phyloP scores from a whole-genome alignment of 495 filamentous ascomycete genomes.

The Jackrogersella minutella region DNA sequence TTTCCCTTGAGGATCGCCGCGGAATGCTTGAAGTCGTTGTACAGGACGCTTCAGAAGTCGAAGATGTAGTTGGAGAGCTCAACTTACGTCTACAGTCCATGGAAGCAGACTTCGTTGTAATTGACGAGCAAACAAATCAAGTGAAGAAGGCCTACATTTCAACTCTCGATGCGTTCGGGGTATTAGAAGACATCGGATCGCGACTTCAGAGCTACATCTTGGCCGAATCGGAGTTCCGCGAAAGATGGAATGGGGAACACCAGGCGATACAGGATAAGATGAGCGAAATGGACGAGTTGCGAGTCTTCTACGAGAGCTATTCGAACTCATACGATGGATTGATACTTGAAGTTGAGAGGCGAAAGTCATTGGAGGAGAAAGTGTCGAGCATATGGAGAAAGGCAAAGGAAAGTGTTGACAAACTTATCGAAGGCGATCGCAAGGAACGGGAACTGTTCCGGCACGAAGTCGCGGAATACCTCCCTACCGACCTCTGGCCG shows the following conservation, averaged over 20 bases:
- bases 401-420: conserved; percentile 76
- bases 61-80: conserved; percentile 88
- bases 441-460: conserved; percentile 80
- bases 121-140: conserved; percentile 63
- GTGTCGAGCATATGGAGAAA: conserved; percentile 78
- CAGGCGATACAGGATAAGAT: conserved; percentile 71
- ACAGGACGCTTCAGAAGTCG: conserved; percentile 85
- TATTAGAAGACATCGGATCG: conserved; percentile 72
- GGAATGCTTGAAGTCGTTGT: conserved; percentile 86
- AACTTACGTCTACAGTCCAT: conserved; percentile 77
- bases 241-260: conserved; percentile 78
- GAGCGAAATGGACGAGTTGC: conserved; percentile 74
- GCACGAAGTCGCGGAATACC: conserved; percentile 80
- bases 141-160: conserved; percentile 58
- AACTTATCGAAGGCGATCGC: conserved; percentile 76
- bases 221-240: conserved; percentile 73
- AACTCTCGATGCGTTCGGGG: conserved; percentile 66
- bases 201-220: conserved; percentile 73
- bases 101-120: conserved; percentile 69
- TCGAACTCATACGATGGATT: conserved; percentile 82
- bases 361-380: conserved; percentile 72
- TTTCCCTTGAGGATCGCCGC: conserved; percentile 75
- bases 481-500: conserved; percentile 91
- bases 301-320: conserved; percentile 83
- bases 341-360: conserved; percentile 79